These are phyloP conservation scores for Phytophthora capsici DNA, from an alignment of 352 stramenopile species.

Conservation along the genomic window DNA sequence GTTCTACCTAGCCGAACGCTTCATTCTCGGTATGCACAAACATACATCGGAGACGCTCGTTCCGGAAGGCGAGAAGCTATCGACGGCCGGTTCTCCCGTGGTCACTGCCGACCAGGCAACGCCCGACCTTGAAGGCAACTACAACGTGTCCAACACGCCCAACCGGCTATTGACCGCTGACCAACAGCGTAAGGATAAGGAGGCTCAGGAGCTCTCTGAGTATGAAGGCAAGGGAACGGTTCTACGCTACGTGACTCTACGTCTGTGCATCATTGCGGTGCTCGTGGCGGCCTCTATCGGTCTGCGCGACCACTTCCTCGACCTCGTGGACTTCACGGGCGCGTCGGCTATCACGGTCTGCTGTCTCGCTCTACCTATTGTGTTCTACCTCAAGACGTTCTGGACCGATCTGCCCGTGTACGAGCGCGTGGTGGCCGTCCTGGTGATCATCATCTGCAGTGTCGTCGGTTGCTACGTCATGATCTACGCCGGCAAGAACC, in stretches of 20 bases:
- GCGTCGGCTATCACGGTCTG: constrained; percentile 44
- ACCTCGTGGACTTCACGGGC: constrained; percentile 53
- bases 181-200: constrained; percentile 26
- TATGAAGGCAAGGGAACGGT: constrained; percentile 20
- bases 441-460: constrained; percentile 39
- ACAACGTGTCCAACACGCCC: constrained; percentile 20
- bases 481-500: constrained; percentile 40
- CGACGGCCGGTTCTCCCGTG: constrained; percentile 6
- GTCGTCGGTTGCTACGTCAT: constrained; percentile 43
- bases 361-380: constrained; percentile 50
- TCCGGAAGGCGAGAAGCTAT: constrained; percentile 30
- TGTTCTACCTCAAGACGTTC: constrained; percentile 51
- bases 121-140: constrained; percentile 39
- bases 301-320: constrained; percentile 38
- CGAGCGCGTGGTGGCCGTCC: constrained; percentile 32
- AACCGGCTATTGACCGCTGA: constrained; percentile 1
- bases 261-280: constrained; percentile 35
- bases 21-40: constrained; percentile 54
- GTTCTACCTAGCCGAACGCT: constrained; percentile 51
- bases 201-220: constrained; percentile 26
- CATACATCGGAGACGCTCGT: not conserved
- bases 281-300: constrained; percentile 31
- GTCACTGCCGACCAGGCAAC: constrained; percentile 6
- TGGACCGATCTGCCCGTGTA: constrained; percentile 44
- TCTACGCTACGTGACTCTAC: constrained; percentile 36